Conservation (phyloP, 148 eudicot genomes). For the Tetragonia tetragonoides region DNA sequence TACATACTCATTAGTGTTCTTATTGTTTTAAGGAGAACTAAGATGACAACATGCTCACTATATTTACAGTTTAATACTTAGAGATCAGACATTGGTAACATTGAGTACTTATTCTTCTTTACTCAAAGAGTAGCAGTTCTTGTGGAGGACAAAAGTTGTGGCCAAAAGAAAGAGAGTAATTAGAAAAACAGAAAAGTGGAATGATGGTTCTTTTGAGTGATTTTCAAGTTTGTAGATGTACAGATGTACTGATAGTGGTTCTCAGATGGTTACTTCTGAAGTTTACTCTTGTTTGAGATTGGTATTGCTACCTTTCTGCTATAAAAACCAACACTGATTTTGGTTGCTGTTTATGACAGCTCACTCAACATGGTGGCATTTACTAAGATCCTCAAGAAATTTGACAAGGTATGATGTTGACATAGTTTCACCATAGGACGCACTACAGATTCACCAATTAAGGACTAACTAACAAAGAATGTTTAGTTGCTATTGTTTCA, state of each 20-base stretch:
- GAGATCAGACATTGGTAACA: neutral
- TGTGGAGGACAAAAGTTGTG: neutral
- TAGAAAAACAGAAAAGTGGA: neutral
- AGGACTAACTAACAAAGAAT: neutral
- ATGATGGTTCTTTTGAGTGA: neutral
- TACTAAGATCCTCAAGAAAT: conserved; percentile 88
- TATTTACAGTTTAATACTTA: too few relatives aligned
- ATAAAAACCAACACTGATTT: conserved; percentile 12
- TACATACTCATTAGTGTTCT: too few relatives aligned
- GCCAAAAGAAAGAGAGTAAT: neutral
- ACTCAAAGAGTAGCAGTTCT: neutral
- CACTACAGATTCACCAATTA: neutral
- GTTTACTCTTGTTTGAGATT: conserved; percentile 18
- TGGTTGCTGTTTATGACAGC: conserved; percentile 44
- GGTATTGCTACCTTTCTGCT: conserved; percentile 11
- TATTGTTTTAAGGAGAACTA: neutral
- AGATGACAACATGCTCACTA: neutral
- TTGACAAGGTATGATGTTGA: conserved; percentile 72
- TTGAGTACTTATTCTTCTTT: neutral
- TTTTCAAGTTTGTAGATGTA: neutral
- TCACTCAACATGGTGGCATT: conserved; percentile 93
- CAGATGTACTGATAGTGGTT: neutral
- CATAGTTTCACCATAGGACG: neutral
- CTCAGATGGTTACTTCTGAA: neutral
- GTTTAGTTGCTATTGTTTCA: conserved; percentile 1